Percentiles rank a stretch among this genome's conserved stretches.
Conservation (phyloP, 1,139 yeast species). For the Candida frijolesensis region DNA sequence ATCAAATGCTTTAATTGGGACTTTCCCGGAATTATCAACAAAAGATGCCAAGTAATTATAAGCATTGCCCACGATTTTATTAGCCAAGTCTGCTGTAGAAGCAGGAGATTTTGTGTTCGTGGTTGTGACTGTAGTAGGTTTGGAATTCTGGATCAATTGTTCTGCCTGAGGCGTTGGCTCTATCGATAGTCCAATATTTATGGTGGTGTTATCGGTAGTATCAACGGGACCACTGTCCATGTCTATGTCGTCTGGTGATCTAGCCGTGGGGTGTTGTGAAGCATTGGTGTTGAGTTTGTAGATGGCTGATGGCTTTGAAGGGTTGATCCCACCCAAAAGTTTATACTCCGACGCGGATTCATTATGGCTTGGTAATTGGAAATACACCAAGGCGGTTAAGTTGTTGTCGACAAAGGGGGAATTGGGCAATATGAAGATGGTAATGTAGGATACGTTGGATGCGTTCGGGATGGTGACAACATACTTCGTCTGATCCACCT, state of each 20-base stretch:
- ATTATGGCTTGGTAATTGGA: constrained; percentile 67
- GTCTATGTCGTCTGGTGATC: constrained; percentile 31
- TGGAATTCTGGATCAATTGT: constrained; percentile 41
- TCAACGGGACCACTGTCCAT: constrained; percentile 22
- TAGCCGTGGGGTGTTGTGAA: constrained; percentile 16
- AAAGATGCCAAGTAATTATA: constrained; percentile 88
- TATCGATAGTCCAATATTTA: constrained; percentile 84
- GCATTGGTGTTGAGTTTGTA: constrained; percentile 69
- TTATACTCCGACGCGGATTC: constrained; percentile 56
- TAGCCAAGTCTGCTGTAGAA: constrained; percentile 62
- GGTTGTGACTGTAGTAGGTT: constrained; percentile 17
- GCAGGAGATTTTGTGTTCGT: constrained; percentile 23
- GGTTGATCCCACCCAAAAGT: constrained; percentile 74
- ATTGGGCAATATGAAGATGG: constrained; percentile 76
- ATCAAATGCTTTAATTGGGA: constrained; percentile 86
- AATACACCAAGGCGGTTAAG: constrained; percentile 82
- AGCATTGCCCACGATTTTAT: constrained; percentile 87
- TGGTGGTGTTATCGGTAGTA: constrained; percentile 29
- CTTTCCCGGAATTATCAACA: constrained; percentile 74
- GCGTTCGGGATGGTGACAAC: constrained; percentile 66
- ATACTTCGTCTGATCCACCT: constrained; percentile 64
- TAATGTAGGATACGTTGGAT: constrained; percentile 66
- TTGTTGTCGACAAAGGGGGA: constrained; percentile 61
- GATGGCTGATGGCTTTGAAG: constrained; percentile 85
- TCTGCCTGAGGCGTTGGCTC: constrained; percentile 73